Conservation (phyloP, 768 basidiomycete species). For the Hirschioporus abietinus region DNA sequence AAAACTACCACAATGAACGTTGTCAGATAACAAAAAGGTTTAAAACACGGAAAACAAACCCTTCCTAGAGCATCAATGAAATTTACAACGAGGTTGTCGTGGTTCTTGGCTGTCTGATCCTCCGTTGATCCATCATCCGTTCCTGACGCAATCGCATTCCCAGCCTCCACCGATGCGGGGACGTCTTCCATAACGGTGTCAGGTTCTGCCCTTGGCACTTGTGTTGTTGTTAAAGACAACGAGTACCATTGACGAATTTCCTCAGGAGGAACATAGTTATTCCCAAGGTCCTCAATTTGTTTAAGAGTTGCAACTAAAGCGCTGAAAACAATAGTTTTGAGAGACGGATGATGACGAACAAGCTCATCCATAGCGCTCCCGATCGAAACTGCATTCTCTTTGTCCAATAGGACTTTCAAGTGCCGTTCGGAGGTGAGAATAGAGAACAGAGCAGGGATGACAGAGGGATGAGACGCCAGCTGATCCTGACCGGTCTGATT, state of each 20-base stretch:
- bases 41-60: conserved; percentile 35
- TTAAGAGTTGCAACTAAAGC: conserved; percentile 65
- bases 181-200: conserved; percentile 12
- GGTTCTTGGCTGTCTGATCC: conserved; percentile 38
- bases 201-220: conserved; percentile 1
- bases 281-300: conserved; percentile 72
- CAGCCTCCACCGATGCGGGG: conserved; percentile 15
- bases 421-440: conserved; percentile 84
- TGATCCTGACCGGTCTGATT: conserved; percentile 86
- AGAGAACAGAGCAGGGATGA: conserved; percentile 80
- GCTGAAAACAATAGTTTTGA: conserved; percentile 77
- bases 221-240: conserved; percentile 21
- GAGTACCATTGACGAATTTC: conserved; percentile 66
- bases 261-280: conserved; percentile 46
- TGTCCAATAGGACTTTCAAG: conserved; percentile 80
- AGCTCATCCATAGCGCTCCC: conserved; percentile 93
- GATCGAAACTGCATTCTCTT: conserved; percentile 86
- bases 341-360: conserved; percentile 87
- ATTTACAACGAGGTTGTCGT: conserved; percentile 72
- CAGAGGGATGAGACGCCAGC: conserved; percentile 66
- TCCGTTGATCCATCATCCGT: conserved; percentile 37
- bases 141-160: conserved; percentile 18
- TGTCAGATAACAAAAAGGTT: conserved; percentile 5
- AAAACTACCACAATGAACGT: conserved; percentile 50
- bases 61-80: conserved; percentile 77